Evolutionary conservation across 2,329 filamentous ascomycete species (phyloP), one percentile per base, ranked within the genome.

Genomic region (Paradendryphiella salina): DNA sequence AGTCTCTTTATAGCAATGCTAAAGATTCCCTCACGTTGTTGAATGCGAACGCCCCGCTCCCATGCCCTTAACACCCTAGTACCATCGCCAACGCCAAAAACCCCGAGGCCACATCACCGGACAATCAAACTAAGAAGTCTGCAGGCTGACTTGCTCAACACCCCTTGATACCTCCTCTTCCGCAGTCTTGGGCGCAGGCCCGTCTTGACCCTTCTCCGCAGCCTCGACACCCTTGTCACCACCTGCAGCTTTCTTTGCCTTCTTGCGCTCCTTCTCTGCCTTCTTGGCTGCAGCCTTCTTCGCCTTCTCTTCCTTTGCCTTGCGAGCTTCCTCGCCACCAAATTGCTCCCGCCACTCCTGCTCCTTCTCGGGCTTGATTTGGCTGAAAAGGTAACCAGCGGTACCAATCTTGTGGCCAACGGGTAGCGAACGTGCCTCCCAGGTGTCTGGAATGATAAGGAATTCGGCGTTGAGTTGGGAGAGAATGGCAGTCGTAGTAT

Each of bases 341-440:
- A 85, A 96, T 61, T 83, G 81, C 56, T 87, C 83, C 51, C 87
- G 85, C 91, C 91, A 96, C 71, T 93, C 88, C 43, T 87, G 84
- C 38, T 88, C 85, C 77, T 92, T 93, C 73, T 89, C 86, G 8
- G 86, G 80, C 58, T 91, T 88, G 66, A 96, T 96, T 46, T 82
- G 83, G n/a, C 83, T 83, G 76, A 96, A 96, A 26, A 96, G 80
- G 78, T 90, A 87, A 58, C 84, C 82, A 0, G 91, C 85, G 68
- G 87, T 87, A 61, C 90, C 89, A 57, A 96, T 87, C 70, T 86
- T 87, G 76, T 96, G 90, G 50, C 87, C 88, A 1, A 87, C 80
- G 61, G 60, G 77, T 64, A 67, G 75, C 59, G 54, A 73, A 66
- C 57, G 63, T 4, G 71, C 64, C 50, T 67, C 60, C 71, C 71